Conservation (phyloP, 805 yeast genomes). For the Scheffersomyces ergatensis region DNA sequence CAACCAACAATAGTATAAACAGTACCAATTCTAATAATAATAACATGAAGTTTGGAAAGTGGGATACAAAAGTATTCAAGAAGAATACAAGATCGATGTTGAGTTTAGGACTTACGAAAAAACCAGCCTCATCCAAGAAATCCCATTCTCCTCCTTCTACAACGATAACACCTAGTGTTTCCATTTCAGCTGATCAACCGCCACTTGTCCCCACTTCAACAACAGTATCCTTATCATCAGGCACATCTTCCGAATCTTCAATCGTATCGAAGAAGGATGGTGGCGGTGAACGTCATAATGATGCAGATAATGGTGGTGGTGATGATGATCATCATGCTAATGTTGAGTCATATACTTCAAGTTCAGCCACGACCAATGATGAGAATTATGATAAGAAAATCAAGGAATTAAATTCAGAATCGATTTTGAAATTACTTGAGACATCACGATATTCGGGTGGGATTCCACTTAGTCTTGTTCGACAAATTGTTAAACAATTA, state of each 20-base stretch:
- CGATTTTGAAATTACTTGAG: constrained; percentile 29
- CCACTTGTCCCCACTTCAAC: not conserved
- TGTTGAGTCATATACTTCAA: constrained; percentile 1
- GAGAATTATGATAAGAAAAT: constrained; percentile 5
- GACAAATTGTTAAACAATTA: constrained; percentile 56
- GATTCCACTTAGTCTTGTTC: constrained; percentile 51
- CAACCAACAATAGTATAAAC: not conserved
- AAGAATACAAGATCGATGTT: constrained; percentile 20
- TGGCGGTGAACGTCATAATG: not conserved
- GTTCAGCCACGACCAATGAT: not conserved
- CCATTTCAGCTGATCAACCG: not conserved
- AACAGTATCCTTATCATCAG: not conserved
- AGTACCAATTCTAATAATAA: no score
- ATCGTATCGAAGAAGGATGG: not conserved
- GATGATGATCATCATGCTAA: not conserved
- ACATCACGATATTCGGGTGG: constrained; percentile 47
- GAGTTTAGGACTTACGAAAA: constrained; percentile 15
- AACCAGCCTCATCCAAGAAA: not conserved
- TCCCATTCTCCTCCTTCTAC: not conserved
- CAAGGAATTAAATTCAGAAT: constrained; percentile 13
- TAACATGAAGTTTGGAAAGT: constrained; percentile 13
- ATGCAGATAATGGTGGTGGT: constrained; percentile 1
- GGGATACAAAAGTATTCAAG: constrained; percentile 15
- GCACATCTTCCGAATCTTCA: constrained; percentile 1
- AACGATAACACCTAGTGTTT: not conserved